phyloP scores from a whole-genome alignment of 139 green algal genomes.

The Desmodesmus armatus region DNA sequence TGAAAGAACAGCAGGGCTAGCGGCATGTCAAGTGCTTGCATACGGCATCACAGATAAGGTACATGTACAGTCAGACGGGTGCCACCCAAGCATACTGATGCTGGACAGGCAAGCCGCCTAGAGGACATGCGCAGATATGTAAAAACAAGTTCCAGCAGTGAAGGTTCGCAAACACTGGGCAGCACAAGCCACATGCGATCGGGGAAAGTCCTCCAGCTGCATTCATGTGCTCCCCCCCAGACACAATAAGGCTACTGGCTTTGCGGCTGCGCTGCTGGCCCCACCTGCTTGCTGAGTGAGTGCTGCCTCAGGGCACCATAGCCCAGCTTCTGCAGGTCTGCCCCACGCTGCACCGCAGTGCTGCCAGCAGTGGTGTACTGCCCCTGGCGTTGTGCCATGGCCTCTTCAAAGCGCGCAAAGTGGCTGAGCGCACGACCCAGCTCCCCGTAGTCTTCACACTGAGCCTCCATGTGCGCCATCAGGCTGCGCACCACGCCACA shows the following conservation, averaged over 20 bases:
- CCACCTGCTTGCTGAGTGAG: conserved; percentile 31
- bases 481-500: conserved; percentile 43
- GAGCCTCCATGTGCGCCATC: conserved; percentile 44
- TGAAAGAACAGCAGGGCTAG: background rate
- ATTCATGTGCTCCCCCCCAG: no score
- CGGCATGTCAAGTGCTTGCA: no score
- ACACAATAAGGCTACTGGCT: no score
- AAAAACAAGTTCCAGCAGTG: no score
- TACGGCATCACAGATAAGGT: no score
- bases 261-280: background rate
- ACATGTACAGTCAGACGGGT: no score
- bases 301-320: conserved; percentile 29
- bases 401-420: conserved; percentile 55
- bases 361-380: conserved; percentile 45
- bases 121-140: no score
- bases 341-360: conserved; percentile 36
- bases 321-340: conserved; percentile 45
- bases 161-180: no score
- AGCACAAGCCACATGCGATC: no score
- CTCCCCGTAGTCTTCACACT: conserved; percentile 45
- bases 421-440: conserved; percentile 47
- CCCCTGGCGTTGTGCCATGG: background rate
- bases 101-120: no score
- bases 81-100: no score
- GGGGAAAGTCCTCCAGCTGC: no score